Percentiles rank a stretch among this genome's conserved stretches.
Conservation (phyloP, 768 basidiomycete genomes). For the Panus rudis region DNA sequence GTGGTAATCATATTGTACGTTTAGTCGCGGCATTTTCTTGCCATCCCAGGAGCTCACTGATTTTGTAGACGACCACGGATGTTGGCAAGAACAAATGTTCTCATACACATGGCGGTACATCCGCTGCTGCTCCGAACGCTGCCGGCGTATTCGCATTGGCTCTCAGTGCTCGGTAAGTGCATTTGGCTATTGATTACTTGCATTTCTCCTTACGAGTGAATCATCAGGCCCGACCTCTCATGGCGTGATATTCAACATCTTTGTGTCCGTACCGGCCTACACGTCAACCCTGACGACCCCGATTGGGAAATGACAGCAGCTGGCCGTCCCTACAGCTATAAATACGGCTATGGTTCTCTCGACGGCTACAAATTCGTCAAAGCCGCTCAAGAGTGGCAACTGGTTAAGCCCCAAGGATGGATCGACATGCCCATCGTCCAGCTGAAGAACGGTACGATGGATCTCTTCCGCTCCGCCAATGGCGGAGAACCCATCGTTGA, state of each 20-base stretch:
- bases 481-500: slow-evolving; percentile 62
- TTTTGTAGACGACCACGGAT: slow-evolving; percentile 83
- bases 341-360: slow-evolving; percentile 90
- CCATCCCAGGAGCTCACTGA: slow-evolving; percentile 11
- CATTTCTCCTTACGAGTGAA: slow-evolving; percentile 6
- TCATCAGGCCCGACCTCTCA: slow-evolving; percentile 78
- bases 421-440: slow-evolving; percentile 69
- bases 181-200: not conserved
- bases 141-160: slow-evolving; percentile 91
- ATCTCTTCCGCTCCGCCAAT: slow-evolving; percentile 40
- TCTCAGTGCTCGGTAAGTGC: slow-evolving; percentile 71
- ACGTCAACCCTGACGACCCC: slow-evolving; percentile 82
- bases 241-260: slow-evolving; percentile 97
- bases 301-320: slow-evolving; percentile 85
- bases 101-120: slow-evolving; percentile 86
- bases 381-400: slow-evolving; percentile 72
- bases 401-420: slow-evolving; percentile 95
- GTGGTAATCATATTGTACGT: slow-evolving; percentile 83
- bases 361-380: slow-evolving; percentile 79
- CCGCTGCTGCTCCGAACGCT: slow-evolving; percentile 95
- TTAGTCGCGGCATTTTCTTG: slow-evolving; percentile 1
- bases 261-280: slow-evolving; percentile 65
- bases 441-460: slow-evolving; percentile 53
- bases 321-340: slow-evolving; percentile 74
- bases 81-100: slow-evolving; percentile 81